A percentile compares a stretch with the other conserved stretches of the same genome.
Evolutionary conservation across 73 alveolate species (phyloP).

Genomic region (Tetrahymena elliotti): DNA sequence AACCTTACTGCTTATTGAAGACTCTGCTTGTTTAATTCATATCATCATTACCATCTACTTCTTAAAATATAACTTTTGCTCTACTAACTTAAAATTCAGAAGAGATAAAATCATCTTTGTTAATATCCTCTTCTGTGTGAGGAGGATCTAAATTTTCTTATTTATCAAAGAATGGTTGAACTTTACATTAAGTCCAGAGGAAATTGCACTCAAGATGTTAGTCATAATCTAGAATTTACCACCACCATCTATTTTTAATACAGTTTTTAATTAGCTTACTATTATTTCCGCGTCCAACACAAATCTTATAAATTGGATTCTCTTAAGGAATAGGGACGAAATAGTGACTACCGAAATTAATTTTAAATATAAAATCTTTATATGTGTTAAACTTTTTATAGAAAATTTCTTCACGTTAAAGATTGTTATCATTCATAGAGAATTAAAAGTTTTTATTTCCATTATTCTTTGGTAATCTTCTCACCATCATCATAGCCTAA

Average conservation of each 20-base stretch:
- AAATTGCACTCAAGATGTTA: constrained; percentile 6
- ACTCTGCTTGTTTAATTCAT: background rate
- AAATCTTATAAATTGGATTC: constrained; percentile 48
- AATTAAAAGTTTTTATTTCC: background rate
- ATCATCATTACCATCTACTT: background rate
- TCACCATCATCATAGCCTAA: background rate
- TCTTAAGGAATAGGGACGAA: constrained; percentile 7
- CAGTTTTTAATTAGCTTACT: constrained; percentile 44
- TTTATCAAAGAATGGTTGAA: background rate
- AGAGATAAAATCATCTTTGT: background rate
- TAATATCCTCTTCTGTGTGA: background rate
- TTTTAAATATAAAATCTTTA: constrained; percentile 21
- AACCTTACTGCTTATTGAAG: background rate
- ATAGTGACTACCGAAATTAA: constrained; percentile 11
- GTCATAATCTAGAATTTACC: constrained; percentile 58
- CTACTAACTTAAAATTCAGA: constrained; percentile 23
- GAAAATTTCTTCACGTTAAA: constrained; percentile 7
- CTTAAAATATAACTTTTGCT: constrained; percentile 8
- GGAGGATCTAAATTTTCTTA: background rate
- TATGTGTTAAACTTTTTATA: constrained; percentile 16
- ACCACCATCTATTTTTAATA: constrained; percentile 75
- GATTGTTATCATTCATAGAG: background rate
- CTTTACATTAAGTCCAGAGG: constrained; percentile 28
- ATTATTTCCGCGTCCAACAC: constrained; percentile 82
- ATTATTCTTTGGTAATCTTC: background rate